These are phyloP conservation scores for Atalantia buxifolia DNA, from an alignment of 345 rosid species.

Conservation along the genomic window DNA sequence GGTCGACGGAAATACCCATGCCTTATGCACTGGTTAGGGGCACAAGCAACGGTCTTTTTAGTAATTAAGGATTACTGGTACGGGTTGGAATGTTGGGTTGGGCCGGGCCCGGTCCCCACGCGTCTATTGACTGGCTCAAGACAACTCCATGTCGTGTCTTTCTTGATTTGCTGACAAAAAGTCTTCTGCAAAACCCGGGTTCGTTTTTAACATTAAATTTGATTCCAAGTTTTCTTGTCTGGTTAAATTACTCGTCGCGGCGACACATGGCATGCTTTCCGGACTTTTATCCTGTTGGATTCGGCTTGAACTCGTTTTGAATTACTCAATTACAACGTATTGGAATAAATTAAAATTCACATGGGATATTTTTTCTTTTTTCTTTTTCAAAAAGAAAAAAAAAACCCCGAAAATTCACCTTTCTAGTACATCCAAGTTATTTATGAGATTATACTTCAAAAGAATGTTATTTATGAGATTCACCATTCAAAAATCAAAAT, in stretches of 20 bases:
- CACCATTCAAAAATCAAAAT: too few species aligned
- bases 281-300: neutral
- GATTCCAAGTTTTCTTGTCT: neutral
- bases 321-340: neutral
- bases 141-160: neutral
- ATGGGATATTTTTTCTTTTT: neutral
- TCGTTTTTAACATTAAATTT: neutral
- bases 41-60: neutral
- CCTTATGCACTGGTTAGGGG: neutral
- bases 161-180: slow-evolving; percentile 3
- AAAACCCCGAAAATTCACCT: too few species aligned
- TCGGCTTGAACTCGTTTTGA: neutral
- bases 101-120: slow-evolving; percentile 15
- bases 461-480: too few species aligned
- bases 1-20: slow-evolving; percentile 12
- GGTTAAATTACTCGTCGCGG: neutral
- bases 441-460: too few species aligned
- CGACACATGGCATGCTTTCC: neutral
- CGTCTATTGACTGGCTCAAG: slow-evolving; percentile 29
- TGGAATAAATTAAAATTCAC: neutral
- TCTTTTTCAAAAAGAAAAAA: too few species aligned
- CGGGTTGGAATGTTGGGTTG: neutral
- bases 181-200: neutral
- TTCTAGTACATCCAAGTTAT: too few species aligned
- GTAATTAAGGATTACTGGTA: neutral